Base-by-base conservation (phyloP, 495 filamentous ascomycete species). In the Pseudomonodictys pantanalensis region DNA sequence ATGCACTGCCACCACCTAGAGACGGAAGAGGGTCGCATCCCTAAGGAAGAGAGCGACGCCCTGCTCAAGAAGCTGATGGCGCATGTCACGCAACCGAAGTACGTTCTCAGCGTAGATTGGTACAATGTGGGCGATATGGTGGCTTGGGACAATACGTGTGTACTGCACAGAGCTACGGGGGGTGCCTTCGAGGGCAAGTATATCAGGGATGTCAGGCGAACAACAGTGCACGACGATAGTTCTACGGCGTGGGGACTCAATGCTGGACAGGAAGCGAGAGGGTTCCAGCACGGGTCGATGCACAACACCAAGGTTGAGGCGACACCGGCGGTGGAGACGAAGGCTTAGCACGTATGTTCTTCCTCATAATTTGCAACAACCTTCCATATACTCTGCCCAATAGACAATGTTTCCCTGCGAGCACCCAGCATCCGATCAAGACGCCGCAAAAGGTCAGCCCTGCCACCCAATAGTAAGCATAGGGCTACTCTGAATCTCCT, bases 141-240 rank as follows among this genome's bases (percentile, higher is more conserved):
- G 7, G 76, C 83, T 22, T 86, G 83, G 83, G 83, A 86, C 55
- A 86, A 85, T 62, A 77, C 77, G 0, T 73, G 71, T 24, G 78
- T 80, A 29, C 71, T 83, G 72, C 83, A 86, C 62, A 71, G 79
- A 2, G 80, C 78, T 0, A 76, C 74, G 0, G 73, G 74, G 5
- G 82, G 82, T 1, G 65, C 52, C 0, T 84, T 79, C 49, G 75
- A 77, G 56, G 77, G 77, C 2, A 79, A 75, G 67, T 78, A 75
- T 66, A 69, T 64, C 39, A 62, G 80, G 11, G 81, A 84, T 64
- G 69, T 84, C 72, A 66, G 82, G 43, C 65, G 81, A 56, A 80
- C 80, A 17, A 83, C 80, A 28, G 80, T 82, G 17, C 56, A 61
- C 25, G 65, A 68, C 58, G 56, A 53, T 32, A 58, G 65, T 53